Base-by-base conservation (phyloP, 1,284 basidiomycete species). In the Naganishia sp. region DNA sequence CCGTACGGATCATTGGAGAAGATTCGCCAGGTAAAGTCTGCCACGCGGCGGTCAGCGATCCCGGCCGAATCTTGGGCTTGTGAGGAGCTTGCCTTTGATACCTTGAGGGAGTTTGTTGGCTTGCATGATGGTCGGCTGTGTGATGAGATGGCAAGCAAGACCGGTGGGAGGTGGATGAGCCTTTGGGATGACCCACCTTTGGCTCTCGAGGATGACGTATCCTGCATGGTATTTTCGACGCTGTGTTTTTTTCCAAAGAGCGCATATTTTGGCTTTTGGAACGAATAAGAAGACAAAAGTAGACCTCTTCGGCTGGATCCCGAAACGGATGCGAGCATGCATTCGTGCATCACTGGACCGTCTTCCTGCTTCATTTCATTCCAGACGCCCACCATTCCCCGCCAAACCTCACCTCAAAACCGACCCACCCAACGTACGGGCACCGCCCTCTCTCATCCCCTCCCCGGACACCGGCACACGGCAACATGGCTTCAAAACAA, bases 1-100 rank as follows among this genome's bases (percentile, higher is more conserved):
- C 28, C 65, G 43, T 61, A 66, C 65, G 65, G 65, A 55, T 66
- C 65, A 18, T 63, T 61, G 21, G 65, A 66, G 16, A 66, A 66
- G 44, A 66, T 54, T 21, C 54, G 50, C 16, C 28, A 45, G 16
- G 53, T 59, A 43, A 66, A 66, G 23, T 66, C 65, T 65, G 43
- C 11, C 6, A 5, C 15, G 33, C 0, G 18, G 28, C 9, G 45
- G 23, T 31, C 18, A 16, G 33, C 11, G 2, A 23, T 10, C 9
- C 28, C n/a, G 43, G 23, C 28, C 15, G 39, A 15, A 28, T 15
- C 36, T 39, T 18, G 54, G 13, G 18, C n/a, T 21, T 16, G 11
- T 10, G 6, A 31, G 25, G 16, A 13, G 18, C 55, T 57, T 33
- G 36, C 55, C 55, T 25, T 43, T 46, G 3, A 61, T 52, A 7